Conservation (phyloP, 129 eudicot species). For the Logfia minima region DNA sequence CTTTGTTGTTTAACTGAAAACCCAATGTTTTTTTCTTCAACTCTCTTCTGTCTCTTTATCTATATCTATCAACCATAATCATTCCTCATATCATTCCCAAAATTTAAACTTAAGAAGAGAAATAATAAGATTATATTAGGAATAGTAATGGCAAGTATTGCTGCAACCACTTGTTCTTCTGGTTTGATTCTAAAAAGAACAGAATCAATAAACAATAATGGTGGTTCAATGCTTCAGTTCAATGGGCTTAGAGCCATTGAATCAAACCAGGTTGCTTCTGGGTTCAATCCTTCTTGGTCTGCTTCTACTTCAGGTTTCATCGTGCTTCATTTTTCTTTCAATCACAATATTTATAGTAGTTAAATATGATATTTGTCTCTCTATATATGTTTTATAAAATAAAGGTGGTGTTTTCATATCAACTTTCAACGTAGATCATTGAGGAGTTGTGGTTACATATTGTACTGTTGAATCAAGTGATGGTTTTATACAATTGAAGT, state of each 20-base stretch:
- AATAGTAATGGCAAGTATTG: constrained; percentile 50
- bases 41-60: constrained; percentile 16
- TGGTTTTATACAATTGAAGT: not conserved
- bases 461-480: not conserved
- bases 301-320: constrained; percentile 48
- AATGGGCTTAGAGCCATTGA: constrained; percentile 59
- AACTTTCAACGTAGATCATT: not conserved
- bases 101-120: too few species aligned
- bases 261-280: constrained; percentile 19
- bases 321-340: not conserved
- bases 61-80: constrained; percentile 13
- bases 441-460: not conserved
- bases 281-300: constrained; percentile 33
- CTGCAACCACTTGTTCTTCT: constrained; percentile 53
- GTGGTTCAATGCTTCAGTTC: constrained; percentile 41
- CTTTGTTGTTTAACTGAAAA: constrained; percentile 33
- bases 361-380: not conserved
- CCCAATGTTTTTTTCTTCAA: constrained; percentile 28
- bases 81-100: not conserved
- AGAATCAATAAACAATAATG: constrained; percentile 34
- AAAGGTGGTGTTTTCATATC: not conserved
- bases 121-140: too few species aligned
- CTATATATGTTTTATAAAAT: not conserved
- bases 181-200: constrained; percentile 41
- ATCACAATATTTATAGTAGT: not conserved